Percentiles rank a stretch among this genome's conserved stretches.
Evolutionary conservation across 108 stramenopile genomes (phyloP).

Genomic region (Discostella pseudostelligera): DNA sequence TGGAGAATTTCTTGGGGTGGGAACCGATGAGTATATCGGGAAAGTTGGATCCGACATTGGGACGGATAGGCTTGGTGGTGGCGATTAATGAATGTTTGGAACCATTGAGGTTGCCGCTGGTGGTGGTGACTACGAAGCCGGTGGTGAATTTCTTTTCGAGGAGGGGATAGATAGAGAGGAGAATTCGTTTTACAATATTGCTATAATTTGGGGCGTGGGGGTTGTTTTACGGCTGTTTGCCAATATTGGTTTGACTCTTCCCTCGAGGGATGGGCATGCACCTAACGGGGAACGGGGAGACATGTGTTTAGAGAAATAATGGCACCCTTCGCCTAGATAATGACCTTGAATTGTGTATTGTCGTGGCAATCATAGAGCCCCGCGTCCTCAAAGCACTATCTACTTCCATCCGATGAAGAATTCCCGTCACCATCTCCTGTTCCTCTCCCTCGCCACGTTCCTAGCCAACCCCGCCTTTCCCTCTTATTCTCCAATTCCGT

Average conservation of each 20-base stretch:
- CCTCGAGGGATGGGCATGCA: too few relatives aligned
- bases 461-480: slow-evolving; percentile 31
- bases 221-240: too few relatives aligned
- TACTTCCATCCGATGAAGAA: not conserved
- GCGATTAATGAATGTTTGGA: slow-evolving; percentile 83
- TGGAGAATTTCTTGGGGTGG: slow-evolving; percentile 65
- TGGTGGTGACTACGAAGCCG: slow-evolving; percentile 85
- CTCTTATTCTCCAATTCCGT: slow-evolving; percentile 4
- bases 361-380: too few relatives aligned
- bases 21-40: slow-evolving; percentile 37
- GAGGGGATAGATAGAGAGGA: slow-evolving; percentile 29
- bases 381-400: not conserved
- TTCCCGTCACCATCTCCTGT: not conserved
- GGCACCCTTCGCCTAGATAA: too few relatives aligned
- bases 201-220: too few relatives aligned
- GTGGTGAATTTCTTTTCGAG: slow-evolving; percentile 67
- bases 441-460: slow-evolving; percentile 26
- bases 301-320: too few relatives aligned
- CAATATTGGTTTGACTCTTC: too few relatives aligned
- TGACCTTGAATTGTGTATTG: too few relatives aligned
- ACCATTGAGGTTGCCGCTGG: slow-evolving; percentile 76
- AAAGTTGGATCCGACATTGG: slow-evolving; percentile 77
- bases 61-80: slow-evolving; percentile 72
- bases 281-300: too few relatives aligned
- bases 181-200: too few relatives aligned